Evolutionary conservation across 768 basidiomycete genomes (phyloP).

Genomic region (Pleurotus eryngii): DNA sequence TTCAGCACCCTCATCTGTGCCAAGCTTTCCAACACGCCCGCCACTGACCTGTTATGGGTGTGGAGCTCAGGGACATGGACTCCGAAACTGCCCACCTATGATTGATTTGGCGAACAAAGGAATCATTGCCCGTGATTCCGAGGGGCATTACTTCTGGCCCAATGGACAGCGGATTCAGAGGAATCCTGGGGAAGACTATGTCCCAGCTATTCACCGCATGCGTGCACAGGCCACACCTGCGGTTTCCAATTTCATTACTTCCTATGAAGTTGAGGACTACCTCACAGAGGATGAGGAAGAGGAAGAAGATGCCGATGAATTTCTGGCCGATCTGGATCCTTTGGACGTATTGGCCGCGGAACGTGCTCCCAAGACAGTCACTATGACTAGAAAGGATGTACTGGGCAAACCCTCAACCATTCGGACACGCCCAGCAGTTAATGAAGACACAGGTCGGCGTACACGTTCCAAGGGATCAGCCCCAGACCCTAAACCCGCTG

Average conservation of each 20-base stretch:
- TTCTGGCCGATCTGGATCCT: not conserved
- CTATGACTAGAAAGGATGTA: not conserved
- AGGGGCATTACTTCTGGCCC: not conserved
- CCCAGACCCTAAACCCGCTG: too few species aligned
- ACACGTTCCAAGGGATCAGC: too few species aligned
- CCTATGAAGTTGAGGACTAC: not conserved
- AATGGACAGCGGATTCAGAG: not conserved
- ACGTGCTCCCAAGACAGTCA: not conserved
- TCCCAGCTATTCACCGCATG: not conserved
- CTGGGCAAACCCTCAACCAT: not conserved
- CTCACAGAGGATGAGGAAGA: not conserved
- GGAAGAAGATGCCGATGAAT: not conserved
- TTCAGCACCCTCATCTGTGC: not conserved
- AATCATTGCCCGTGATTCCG: not conserved
- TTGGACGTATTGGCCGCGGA: not conserved
- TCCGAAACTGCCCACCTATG: not conserved
- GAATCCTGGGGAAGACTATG: not conserved
- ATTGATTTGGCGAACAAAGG: not conserved
- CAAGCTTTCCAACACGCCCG: not conserved
- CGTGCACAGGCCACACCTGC: not conserved
- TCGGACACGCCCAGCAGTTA: too few species aligned
- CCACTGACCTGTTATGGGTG: constrained; percentile 1
- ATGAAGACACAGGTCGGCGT: too few species aligned
- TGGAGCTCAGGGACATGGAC: not conserved
- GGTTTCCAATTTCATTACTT: not conserved